A percentile compares a stretch with the other conserved stretches of the same genome.
phyloP scores from a whole-genome alignment of 306 rosid species.

The Acacia crassicarpa region DNA sequence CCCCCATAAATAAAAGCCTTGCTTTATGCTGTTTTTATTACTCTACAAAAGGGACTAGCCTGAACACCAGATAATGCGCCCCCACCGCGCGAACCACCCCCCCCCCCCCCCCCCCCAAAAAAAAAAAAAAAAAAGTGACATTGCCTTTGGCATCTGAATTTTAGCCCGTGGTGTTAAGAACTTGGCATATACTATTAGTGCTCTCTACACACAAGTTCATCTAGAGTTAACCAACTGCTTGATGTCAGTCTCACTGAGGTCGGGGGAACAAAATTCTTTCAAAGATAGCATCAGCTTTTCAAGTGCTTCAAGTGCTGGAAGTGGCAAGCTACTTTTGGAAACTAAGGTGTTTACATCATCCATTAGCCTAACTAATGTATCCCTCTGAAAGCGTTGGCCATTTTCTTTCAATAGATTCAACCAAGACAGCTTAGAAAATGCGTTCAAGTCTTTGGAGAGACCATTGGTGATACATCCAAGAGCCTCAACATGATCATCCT shows the following conservation, averaged over 20 bases:
- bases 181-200: background rate
- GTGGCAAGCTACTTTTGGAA: conserved; percentile 39
- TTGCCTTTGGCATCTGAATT: background rate
- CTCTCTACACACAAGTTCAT: conserved; percentile 6
- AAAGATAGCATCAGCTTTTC: conserved; percentile 59
- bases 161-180: background rate
- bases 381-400: conserved; percentile 50
- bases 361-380: conserved; percentile 51
- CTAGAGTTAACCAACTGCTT: conserved; percentile 30
- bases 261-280: conserved; percentile 41
- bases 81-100: no score
- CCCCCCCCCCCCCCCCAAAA: no score
- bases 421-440: conserved; percentile 72
- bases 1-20: no score
- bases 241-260: conserved; percentile 21
- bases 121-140: no score
- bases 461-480: conserved; percentile 48
- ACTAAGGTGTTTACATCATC: conserved; percentile 42
- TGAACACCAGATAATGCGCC: no score
- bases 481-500: conserved; percentile 55
- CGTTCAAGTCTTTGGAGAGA: conserved; percentile 40
- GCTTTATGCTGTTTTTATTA: no score
- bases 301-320: conserved; percentile 37
- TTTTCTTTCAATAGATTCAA: conserved; percentile 58
- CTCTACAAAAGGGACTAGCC: no score